Evolutionary conservation across 805 yeast species (phyloP).

Genomic region (Wickerhamomyces subpelliculosus): DNA sequence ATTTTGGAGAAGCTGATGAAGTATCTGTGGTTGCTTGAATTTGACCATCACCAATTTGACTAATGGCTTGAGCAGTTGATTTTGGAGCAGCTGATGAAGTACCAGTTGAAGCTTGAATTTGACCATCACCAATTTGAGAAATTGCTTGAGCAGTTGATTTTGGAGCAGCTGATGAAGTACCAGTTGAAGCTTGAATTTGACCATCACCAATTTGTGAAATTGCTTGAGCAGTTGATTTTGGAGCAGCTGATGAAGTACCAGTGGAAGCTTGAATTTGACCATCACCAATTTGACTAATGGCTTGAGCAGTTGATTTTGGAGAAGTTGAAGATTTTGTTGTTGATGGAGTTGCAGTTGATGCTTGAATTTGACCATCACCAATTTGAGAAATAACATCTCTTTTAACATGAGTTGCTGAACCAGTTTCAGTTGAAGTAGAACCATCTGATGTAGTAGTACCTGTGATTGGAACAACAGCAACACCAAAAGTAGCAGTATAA

Average conservation of each 20-base stretch:
- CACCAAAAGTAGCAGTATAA: constrained; percentile 50
- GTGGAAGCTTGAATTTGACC: constrained; percentile 14
- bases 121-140: constrained; percentile 51
- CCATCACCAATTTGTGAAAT: constrained; percentile 22
- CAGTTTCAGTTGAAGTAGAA: constrained; percentile 23
- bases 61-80: constrained; percentile 23
- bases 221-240: constrained; percentile 19
- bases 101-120: constrained; percentile 41
- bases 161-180: background rate
- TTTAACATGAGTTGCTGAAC: constrained; percentile 26
- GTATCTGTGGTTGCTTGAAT: constrained; percentile 30
- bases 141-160: constrained; percentile 22
- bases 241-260: constrained; percentile 25
- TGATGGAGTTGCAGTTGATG: constrained; percentile 17
- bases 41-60: constrained; percentile 54
- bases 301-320: constrained; percentile 19
- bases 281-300: constrained; percentile 16
- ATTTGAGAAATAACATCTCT: constrained; percentile 38
- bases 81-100: constrained; percentile 22
- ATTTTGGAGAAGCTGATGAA: constrained; percentile 5
- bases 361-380: constrained; percentile 29
- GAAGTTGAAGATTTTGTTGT: constrained; percentile 12
- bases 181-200: constrained; percentile 21
- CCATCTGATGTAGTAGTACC: constrained; percentile 24
- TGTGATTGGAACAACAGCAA: constrained; percentile 33